Conservation (phyloP, 495 filamentous ascomycete species). For the Daldinia caldariorum region DNA sequence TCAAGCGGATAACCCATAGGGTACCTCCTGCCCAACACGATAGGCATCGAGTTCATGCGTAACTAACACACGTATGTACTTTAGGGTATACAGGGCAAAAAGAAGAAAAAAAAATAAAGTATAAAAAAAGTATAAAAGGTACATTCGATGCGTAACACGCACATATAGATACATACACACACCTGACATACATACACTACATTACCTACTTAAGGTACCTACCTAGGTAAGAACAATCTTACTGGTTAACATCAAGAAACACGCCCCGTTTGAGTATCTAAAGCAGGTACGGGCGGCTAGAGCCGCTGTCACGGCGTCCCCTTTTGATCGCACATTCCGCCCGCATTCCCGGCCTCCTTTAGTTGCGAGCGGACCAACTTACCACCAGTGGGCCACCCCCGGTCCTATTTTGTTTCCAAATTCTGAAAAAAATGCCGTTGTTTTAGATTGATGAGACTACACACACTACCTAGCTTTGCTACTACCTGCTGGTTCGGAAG, state of each 20-base stretch:
- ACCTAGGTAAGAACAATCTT: conserved; percentile 19
- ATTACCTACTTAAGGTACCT: too few species aligned
- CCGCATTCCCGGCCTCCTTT: conserved; percentile 31
- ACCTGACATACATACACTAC: not conserved
- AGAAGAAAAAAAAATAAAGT: not conserved
- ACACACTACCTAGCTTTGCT: conserved; percentile 23
- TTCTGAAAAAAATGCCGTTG: conserved; percentile 38
- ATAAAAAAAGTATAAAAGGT: conserved; percentile 16
- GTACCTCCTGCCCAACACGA: conserved; percentile 39
- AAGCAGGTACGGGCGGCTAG: conserved; percentile 31
- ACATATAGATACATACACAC: conserved; percentile 1
- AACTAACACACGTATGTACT: conserved; percentile 11
- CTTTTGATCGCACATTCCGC: conserved; percentile 20
- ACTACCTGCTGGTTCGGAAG: conserved; percentile 19
- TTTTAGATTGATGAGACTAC: conserved; percentile 32
- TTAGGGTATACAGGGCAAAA: conserved; percentile 23
- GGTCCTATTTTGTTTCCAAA: conserved; percentile 37
- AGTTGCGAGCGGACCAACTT: conserved; percentile 40
- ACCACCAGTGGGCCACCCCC: conserved; percentile 42
- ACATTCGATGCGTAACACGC: conserved; percentile 31
- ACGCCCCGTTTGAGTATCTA: conserved; percentile 35
- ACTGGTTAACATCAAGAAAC: conserved; percentile 27
- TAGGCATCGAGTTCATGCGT: conserved; percentile 19
- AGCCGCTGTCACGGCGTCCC: conserved; percentile 38
- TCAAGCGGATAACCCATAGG: conserved; percentile 34